Evolutionary conservation across 495 filamentous ascomycete species (phyloP), one percentile per base, ranked within the genome.

Genomic region (Penicillium canariense): DNA sequence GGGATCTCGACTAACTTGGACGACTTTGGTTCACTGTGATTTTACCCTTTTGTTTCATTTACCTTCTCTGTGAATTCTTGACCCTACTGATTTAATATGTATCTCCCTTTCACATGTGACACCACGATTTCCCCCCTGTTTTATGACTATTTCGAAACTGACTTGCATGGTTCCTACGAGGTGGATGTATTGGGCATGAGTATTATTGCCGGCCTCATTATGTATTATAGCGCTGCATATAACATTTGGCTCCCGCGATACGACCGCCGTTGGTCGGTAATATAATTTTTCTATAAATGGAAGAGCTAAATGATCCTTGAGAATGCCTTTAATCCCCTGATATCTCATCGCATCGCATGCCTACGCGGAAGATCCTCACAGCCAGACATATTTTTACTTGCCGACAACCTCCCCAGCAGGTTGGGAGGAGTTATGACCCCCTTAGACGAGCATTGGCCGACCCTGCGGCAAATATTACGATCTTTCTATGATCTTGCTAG

Each of bases 161-260:
- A 49, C 12, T 46, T 58, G 50, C 36, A 61, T 52, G 44, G 56
- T 46, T 45, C 18, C 30, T 28, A 52, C 32, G 48, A 17, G 43
- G 45, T 46, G 54, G 53, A 51, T 22, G 56, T 60, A 36, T 35
- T 52, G 50, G 53, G 28, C 48, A 56, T 38, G 25, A 39, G 27
- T 31, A 46, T 50, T 27, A 58, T 48, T 38, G 60, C 48, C 66
- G 32, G 23, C 20, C 59, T 40, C 20, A 32, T 48, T 55, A 38
- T 68, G 61, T 67, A 71, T 54, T 62, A 54, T 68, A 71, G 70
- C 66, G 67, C 54, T 56, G 49, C 56, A 59, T 63, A 42, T 48
- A 56, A 26, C 31, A 46, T 45, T 28, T 39, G 26, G n/a, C 38
- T 42, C 10, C 20, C 8, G 11, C 38, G 5, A 10, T 42, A 42